These are phyloP conservation scores for Stachybotrys chlorohalonatus DNA, from an alignment of 2,329 filamentous ascomycete genomes.

Conservation along the genomic window DNA sequence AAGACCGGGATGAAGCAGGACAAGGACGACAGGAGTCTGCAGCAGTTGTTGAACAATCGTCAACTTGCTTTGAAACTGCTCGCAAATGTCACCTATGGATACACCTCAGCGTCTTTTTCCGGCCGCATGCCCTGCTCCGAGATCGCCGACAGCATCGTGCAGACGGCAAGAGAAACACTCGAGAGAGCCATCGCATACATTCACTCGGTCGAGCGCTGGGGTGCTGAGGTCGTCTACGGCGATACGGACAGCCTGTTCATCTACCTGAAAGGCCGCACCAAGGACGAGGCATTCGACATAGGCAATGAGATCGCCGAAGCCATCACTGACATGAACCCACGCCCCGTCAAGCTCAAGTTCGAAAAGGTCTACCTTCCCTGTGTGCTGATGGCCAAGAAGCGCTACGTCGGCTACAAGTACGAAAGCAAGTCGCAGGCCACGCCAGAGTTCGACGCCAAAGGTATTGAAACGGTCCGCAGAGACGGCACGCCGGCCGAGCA, in stretches of 20 bases:
- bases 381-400: slow-evolving; percentile 89
- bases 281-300: slow-evolving; percentile 82
- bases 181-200: slow-evolving; percentile 91
- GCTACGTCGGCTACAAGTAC: slow-evolving; percentile 97
- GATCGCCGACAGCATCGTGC: slow-evolving; percentile 96
- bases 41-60: slow-evolving; percentile 83
- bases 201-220: slow-evolving; percentile 79
- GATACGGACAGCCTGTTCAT: slow-evolving; percentile 96
- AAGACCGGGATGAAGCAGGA: slow-evolving; percentile 94
- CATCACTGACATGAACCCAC: slow-evolving; percentile 82
- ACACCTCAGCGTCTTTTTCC: slow-evolving; percentile 93
- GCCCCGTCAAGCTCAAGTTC: slow-evolving; percentile 91
- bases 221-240: slow-evolving; percentile 93
- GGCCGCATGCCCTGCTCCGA: slow-evolving; percentile 97
- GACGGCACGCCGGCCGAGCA: slow-evolving; percentile 94
- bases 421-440: slow-evolving; percentile 65
- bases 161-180: slow-evolving; percentile 88
- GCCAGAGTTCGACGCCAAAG: slow-evolving; percentile 94
- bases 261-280: slow-evolving; percentile 76
- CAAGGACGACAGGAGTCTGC: slow-evolving; percentile 76
- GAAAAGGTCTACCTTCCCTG: slow-evolving; percentile 98
- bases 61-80: slow-evolving; percentile 92
- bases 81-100: slow-evolving; percentile 98
- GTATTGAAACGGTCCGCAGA: slow-evolving; percentile 91
- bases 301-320: slow-evolving; percentile 85